A percentile compares a stretch with the other conserved stretches of the same genome.
These are phyloP conservation scores for Coelastrella sp. DNA, from an alignment of 139 green algal genomes.

Conservation along the genomic window DNA sequence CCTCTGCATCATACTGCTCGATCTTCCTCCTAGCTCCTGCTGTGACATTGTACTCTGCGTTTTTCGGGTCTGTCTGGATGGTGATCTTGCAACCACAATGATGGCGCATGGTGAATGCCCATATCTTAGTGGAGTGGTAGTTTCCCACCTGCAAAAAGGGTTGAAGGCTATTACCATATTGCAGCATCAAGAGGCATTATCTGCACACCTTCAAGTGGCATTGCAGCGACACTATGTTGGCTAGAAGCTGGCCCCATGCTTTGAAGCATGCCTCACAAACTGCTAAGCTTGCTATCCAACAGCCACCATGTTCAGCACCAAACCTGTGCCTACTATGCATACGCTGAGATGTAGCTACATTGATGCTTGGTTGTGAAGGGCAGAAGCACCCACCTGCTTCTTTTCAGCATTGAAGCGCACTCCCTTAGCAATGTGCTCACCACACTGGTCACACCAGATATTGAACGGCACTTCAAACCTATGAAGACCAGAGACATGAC, in stretches of 20 bases:
- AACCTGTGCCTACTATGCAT: background rate
- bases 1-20: slow-evolving; percentile 40
- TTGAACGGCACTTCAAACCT: slow-evolving; percentile 98
- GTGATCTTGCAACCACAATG: slow-evolving; percentile 94
- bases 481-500: background rate
- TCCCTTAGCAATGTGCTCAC: slow-evolving; percentile 92
- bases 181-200: no score
- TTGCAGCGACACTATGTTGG: no score
- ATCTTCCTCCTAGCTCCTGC: slow-evolving; percentile 28
- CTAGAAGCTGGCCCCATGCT: no score
- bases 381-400: slow-evolving; percentile 66
- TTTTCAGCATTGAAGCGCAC: slow-evolving; percentile 99
- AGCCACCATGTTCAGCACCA: no score
- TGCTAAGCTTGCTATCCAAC: no score
- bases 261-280: no score
- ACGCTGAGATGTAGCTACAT: no score
- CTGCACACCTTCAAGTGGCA: no score
- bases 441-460: slow-evolving; percentile 92
- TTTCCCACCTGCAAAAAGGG: slow-evolving; percentile 72
- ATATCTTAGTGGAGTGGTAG: slow-evolving; percentile 95
- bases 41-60: slow-evolving; percentile 85
- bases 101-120: slow-evolving; percentile 91
- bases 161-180: no score
- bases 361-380: no score
- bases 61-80: slow-evolving; percentile 95